Evolutionary conservation across 1,139 yeast genomes (phyloP), one percentile per base, ranked within the genome.

Genomic region (Magnusiomyces tetraspermus): DNA sequence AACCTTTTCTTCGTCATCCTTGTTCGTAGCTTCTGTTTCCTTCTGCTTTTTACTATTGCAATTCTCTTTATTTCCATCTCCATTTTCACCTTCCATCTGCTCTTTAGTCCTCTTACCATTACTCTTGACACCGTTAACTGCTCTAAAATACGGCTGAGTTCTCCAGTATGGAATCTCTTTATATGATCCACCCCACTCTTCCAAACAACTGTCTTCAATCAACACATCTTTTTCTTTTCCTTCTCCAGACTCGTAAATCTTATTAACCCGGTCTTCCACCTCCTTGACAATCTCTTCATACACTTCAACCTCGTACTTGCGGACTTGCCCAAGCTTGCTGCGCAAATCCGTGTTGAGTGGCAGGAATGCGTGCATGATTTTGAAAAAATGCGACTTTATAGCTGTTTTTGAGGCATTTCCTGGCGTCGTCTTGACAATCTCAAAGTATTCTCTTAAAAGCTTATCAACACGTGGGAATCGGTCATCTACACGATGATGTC

Each of bases 151-250:
- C 1, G 98, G 98, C 69, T 92, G 98, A 59, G 96, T 82, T 61
- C 98, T 76, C 97, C 98, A 92, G 67, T 85, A 90, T 2, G 98
- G 98, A n/a, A 92, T 79, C 5, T 76, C 77, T 65, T 81, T 81
- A 67, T 92, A 92, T 21, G 75, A 61, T 1, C 95, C 96, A 51
- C 96, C 95, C 89, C 95, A 85, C 36, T 70, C 67, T 63, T 84
- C 82, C 1, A 65, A 46, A 3, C 43, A 41, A 24, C 73, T 77
- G 0, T 90, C 88, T 17, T 71, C 74, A 0, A 69, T 70, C 0
- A 84, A 74, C 1, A 67, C 69, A 61, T 86, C 95, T 22, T 72
- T 51, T 11, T 68, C 68, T 19, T 76, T 76, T 11, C 72, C 72
- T 48, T 75, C 71, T 24, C 75, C 72, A 22, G 72, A 68, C 23